These are phyloP conservation scores for Phalaenopsis equestris DNA, from an alignment of 106 monocot species.

Conservation along the genomic window DNA sequence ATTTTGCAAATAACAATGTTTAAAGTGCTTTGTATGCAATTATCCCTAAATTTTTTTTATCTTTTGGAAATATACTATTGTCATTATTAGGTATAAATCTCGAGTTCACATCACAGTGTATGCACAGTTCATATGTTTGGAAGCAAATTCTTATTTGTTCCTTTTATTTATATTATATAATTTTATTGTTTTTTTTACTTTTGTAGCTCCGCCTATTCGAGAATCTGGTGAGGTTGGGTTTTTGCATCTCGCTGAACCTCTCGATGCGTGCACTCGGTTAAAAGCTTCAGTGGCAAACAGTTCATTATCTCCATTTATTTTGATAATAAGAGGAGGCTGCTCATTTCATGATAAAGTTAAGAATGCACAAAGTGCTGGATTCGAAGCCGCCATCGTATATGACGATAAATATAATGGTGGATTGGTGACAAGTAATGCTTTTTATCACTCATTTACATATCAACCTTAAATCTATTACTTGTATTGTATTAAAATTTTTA, in stretches of 20 bases:
- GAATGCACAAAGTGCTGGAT: slow-evolving; percentile 62
- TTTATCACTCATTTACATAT: too few species aligned
- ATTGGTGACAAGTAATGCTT: slow-evolving; percentile 41
- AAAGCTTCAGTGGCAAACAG: slow-evolving; percentile 13
- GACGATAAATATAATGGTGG: slow-evolving; percentile 27
- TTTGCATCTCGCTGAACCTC: slow-evolving; percentile 39
- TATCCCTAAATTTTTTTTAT: too few species aligned
- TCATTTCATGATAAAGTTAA: slow-evolving; percentile 56
- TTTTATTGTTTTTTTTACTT: background rate
- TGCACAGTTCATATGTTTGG: too few species aligned
- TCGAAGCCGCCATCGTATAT: slow-evolving; percentile 44
- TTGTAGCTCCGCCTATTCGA: slow-evolving; percentile 44
- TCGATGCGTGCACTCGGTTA: slow-evolving; percentile 42
- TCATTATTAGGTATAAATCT: too few species aligned
- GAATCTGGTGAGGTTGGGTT: slow-evolving; percentile 38
- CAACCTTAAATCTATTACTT: background rate
- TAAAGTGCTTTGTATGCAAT: too few species aligned
- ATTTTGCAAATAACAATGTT: too few species aligned
- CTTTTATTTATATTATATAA: too few species aligned
- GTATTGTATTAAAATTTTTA: background rate
- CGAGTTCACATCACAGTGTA: too few species aligned
- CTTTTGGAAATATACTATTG: too few species aligned
- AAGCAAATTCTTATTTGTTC: too few species aligned
- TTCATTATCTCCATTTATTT: slow-evolving; percentile 24
- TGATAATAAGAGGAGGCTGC: slow-evolving; percentile 57